Conservation (phyloP, 78 protist genomes). For the Speleostelium caveatum region DNA sequence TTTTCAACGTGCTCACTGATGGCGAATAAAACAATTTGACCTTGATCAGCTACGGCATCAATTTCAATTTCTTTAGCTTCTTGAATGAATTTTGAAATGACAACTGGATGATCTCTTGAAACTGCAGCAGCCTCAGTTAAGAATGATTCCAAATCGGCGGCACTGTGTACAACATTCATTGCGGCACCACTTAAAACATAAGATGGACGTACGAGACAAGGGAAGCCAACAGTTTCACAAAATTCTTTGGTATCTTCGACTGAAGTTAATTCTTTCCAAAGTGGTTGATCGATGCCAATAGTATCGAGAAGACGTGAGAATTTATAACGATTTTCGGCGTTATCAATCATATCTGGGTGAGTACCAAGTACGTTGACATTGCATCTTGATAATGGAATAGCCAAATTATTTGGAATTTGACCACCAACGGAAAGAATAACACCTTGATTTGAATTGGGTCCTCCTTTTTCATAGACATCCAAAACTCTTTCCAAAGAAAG, state of each 20-base stretch:
- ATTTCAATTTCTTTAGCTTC: constrained; percentile 98
- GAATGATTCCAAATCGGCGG: constrained; percentile 87
- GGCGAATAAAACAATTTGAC: constrained; percentile 91
- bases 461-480: constrained; percentile 78
- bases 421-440: constrained; percentile 94
- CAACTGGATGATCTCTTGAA: constrained; percentile 92
- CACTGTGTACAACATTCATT: constrained; percentile 93
- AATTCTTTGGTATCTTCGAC: constrained; percentile 90
- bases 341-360: constrained; percentile 93
- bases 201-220: constrained; percentile 97
- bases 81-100: constrained; percentile 94
- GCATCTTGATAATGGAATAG: constrained; percentile 81
- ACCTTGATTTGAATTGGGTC: constrained; percentile 65
- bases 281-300: constrained; percentile 96
- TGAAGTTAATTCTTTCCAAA: constrained; percentile 89
- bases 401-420: constrained; percentile 96
- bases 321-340: constrained; percentile 98
- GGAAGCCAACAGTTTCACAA: constrained; percentile 92
- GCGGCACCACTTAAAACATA: constrained; percentile 97
- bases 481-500: constrained; percentile 94
- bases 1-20: constrained; percentile 98
- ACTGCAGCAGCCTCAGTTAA: constrained; percentile 91
- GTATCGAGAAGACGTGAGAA: constrained; percentile 94
- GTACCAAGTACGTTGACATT: constrained; percentile 93
- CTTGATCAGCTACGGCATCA: constrained; percentile 95